These are phyloP conservation scores for Stellera chamaejasme DNA, from an alignment of 345 rosid genomes.

Conservation along the genomic window DNA sequence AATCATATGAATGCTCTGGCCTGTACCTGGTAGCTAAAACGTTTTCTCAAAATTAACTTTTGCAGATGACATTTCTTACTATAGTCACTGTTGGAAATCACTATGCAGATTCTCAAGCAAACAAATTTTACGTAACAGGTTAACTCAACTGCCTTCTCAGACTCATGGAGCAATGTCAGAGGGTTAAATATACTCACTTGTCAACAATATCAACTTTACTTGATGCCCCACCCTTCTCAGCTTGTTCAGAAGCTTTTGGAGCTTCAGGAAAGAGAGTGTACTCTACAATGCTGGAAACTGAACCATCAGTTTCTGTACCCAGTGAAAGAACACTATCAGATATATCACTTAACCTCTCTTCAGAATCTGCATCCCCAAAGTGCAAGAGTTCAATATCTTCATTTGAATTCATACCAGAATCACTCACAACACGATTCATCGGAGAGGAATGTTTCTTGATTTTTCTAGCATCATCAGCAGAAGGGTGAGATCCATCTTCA, in stretches of 20 bases:
- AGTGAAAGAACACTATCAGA: conserved; percentile 87
- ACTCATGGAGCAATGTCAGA: not conserved
- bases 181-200: conserved; percentile 36
- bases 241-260: conserved; percentile 34
- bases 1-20: not conserved
- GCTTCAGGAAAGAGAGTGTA: conserved; percentile 70
- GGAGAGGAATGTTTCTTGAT: conserved; percentile 25
- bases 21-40: not conserved
- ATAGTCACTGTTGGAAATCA: not conserved
- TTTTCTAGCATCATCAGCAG: conserved; percentile 37
- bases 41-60: not conserved
- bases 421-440: conserved; percentile 30
- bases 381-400: conserved; percentile 74
- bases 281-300: conserved; percentile 60
- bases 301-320: conserved; percentile 92
- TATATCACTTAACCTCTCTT: conserved; percentile 87
- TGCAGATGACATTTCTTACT: not conserved
- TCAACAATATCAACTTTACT: conserved; percentile 33
- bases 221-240: conserved; percentile 26
- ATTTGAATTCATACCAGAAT: conserved; percentile 22
- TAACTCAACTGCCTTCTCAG: not conserved
- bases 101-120: not conserved
- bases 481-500: conserved; percentile 57
- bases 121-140: not conserved
- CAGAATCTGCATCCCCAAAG: conserved; percentile 64